Evolutionary conservation across 2,329 filamentous ascomycete genomes (phyloP).

Genomic region (Penicillium olsonii): DNA sequence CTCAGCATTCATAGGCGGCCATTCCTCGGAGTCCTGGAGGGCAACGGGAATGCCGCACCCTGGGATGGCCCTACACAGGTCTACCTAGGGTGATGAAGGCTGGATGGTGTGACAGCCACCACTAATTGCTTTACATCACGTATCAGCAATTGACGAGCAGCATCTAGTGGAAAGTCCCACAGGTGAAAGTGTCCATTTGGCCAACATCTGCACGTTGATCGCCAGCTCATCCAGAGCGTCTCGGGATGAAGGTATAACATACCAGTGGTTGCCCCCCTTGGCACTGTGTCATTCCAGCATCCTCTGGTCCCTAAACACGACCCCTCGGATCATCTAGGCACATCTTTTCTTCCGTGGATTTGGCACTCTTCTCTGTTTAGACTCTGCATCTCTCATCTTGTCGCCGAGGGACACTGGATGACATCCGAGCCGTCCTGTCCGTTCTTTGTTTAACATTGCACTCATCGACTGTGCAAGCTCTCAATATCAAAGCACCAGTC

Average conservation of each 20-base stretch:
- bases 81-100: not conserved
- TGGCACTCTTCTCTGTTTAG: slow-evolving; percentile 15
- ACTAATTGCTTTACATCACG: too few relatives aligned
- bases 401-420: slow-evolving; percentile 58
- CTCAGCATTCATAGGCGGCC: slow-evolving; percentile 23
- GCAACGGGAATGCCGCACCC: slow-evolving; percentile 20
- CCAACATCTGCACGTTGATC: not conserved
- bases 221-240: not conserved
- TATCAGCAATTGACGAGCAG: too few relatives aligned
- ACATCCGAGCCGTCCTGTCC: slow-evolving; percentile 26
- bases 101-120: too few relatives aligned
- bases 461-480: slow-evolving; percentile 15
- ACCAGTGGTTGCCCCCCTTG: slow-evolving; percentile 25
- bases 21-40: slow-evolving; percentile 24
- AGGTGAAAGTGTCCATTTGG: too few relatives aligned
- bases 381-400: slow-evolving; percentile 10
- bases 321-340: slow-evolving; percentile 26
- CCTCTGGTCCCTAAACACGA: slow-evolving; percentile 24
- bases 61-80: slow-evolving; percentile 11
- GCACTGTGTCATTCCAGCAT: slow-evolving; percentile 23
- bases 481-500: slow-evolving; percentile 4
- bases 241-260: slow-evolving; percentile 14
- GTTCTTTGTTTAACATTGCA: slow-evolving; percentile 22
- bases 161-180: too few relatives aligned
- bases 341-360: slow-evolving; percentile 20